Base-by-base conservation (phyloP, 441 rosid species). In the Syzygium syzygioides region DNA sequence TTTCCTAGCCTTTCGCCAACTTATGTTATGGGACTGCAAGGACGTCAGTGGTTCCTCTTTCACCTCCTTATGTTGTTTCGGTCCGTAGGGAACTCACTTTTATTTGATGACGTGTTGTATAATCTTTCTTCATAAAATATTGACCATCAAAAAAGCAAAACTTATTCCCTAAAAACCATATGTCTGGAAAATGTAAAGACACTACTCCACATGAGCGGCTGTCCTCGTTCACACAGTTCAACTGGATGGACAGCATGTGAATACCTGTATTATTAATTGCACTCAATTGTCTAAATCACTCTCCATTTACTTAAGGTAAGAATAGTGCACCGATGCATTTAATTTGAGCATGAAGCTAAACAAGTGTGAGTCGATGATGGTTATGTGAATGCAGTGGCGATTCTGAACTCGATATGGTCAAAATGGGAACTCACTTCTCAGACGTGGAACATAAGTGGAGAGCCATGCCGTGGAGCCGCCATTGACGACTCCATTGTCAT, bases 371-470 rank as follows among this genome's bases (percentile, higher is more conserved):
- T 32, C 79, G 26, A 68, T 34, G 79, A 68, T 1, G 7, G 60
- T 28, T 3, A 25, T 25, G 55, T 13, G 55, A 17, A 87, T 71
- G 87, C 91, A 94, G 98, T 91, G 23, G 86, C 90, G 53, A 92
- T 91, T 9, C 86, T 96, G 91, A 96, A 95, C 89, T 89, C 93
- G 12, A 90, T 95, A 3, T 95, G 94, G 48, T 64, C 88, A 28
- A 62, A 86, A 85, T 96, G 98, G 97, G 91, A 88, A n/a, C 90
- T 91, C 54, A 59, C 90, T 85, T 91, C 96, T 14, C 20, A 23
- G 32, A 50, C 83, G 32, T 96, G 98, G 97, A 96, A 94, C 89
- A 92, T 60, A 17, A 92, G 94, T 68, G 97, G 96, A 62, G 95
- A 95, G 71, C 92, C 87, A 0, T 96, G 97, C 94, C 91, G 90